These are phyloP conservation scores for Globisporangium nagaii DNA, from an alignment of 352 stramenopile species.

Conservation along the genomic window DNA sequence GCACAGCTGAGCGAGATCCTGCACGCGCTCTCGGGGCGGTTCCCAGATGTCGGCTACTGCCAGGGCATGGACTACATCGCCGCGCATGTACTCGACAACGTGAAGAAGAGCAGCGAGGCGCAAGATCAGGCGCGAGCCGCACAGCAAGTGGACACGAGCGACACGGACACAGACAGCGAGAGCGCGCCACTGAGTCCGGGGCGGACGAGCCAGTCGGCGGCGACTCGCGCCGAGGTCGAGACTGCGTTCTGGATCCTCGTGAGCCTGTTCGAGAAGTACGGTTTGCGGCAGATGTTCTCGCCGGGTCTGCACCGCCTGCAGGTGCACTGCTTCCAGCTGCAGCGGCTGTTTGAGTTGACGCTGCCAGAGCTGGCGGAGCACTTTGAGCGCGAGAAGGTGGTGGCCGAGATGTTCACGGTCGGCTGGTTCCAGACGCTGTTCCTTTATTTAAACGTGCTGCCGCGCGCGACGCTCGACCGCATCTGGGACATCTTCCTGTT, in stretches of 20 bases:
- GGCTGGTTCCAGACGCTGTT: slow-evolving; percentile 88
- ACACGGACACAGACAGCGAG: slow-evolving; percentile 8
- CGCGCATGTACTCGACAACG: slow-evolving; percentile 72
- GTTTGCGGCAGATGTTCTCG: slow-evolving; percentile 73
- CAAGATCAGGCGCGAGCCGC: slow-evolving; percentile 14
- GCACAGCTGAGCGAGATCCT: slow-evolving; percentile 74
- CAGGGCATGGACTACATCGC: slow-evolving; percentile 88
- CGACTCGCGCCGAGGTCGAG: slow-evolving; percentile 53
- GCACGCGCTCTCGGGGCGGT: slow-evolving; percentile 71
- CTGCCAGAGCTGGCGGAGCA: slow-evolving; percentile 55
- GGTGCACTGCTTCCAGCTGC: slow-evolving; percentile 77
- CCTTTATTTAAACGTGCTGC: slow-evolving; percentile 81
- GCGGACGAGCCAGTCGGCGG: slow-evolving; percentile 21
- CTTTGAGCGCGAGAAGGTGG: slow-evolving; percentile 72
- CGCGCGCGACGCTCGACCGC: slow-evolving; percentile 54
- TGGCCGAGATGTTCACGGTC: slow-evolving; percentile 85
- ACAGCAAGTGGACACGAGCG: not conserved
- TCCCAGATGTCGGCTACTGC: slow-evolving; percentile 82
- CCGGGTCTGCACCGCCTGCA: slow-evolving; percentile 66
- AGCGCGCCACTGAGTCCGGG: slow-evolving; percentile 19
- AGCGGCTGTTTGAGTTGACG: slow-evolving; percentile 55
- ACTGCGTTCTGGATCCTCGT: slow-evolving; percentile 79
- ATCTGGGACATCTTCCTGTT: slow-evolving; percentile 87
- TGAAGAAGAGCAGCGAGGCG: slow-evolving; percentile 64
- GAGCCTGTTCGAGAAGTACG: slow-evolving; percentile 76